A percentile compares a stretch with the other conserved stretches of the same genome.
These are phyloP conservation scores for Thalia dealbata DNA, from an alignment of 176 grass and related monocot genomes.

Conservation along the genomic window DNA sequence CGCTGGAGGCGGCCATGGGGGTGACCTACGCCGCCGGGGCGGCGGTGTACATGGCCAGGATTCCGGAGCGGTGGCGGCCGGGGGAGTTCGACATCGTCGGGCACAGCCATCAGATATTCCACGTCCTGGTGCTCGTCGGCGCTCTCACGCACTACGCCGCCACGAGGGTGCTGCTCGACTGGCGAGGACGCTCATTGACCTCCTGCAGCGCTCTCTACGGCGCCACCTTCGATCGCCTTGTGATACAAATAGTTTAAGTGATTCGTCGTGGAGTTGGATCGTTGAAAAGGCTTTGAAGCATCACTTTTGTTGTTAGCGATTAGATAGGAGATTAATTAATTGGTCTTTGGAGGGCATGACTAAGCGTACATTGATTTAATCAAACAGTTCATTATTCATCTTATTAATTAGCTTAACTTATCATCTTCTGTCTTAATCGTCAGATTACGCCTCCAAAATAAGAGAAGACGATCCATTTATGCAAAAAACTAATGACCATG, in stretches of 20 bases:
- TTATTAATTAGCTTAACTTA: too few species aligned
- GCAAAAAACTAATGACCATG: too few species aligned
- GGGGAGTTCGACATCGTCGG: conserved; percentile 68
- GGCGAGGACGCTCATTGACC: conserved; percentile 21
- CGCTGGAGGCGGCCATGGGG: conserved; percentile 78
- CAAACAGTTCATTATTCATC: too few species aligned
- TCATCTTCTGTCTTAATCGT: too few species aligned
- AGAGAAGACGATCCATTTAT: too few species aligned
- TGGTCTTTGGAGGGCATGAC: too few species aligned
- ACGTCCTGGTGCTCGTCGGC: conserved; percentile 73
- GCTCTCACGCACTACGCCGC: conserved; percentile 80
- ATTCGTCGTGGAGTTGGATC: neutral
- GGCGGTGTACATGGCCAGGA: conserved; percentile 49
- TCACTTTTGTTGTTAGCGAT: too few species aligned
- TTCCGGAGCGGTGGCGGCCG: conserved; percentile 78
- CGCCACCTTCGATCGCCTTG: too few species aligned
- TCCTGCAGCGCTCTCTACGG: conserved; percentile 3
- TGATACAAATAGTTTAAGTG: neutral
- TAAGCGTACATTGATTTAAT: too few species aligned
- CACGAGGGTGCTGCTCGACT: conserved; percentile 53
- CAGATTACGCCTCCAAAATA: too few species aligned
- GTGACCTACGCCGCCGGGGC: conserved; percentile 49
- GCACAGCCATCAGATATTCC: conserved; percentile 92
- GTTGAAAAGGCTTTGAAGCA: too few species aligned
- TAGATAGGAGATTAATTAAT: too few species aligned